phyloP scores from a whole-genome alignment of 495 filamentous ascomycete species.

The Paragyromitra xinjiangensis region DNA sequence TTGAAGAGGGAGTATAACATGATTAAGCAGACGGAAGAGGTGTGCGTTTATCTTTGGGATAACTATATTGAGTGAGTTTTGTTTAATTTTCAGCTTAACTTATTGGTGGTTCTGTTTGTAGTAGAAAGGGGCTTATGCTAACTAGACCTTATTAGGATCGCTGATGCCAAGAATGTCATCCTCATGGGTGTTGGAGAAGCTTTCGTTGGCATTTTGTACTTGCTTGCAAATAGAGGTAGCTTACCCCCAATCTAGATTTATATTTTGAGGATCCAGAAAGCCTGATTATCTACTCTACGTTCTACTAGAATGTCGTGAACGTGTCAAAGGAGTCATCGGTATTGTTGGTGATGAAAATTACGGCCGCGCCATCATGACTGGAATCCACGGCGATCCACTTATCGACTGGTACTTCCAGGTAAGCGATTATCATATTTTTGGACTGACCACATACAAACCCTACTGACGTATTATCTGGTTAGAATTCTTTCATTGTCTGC shows the following conservation, averaged over 20 bases:
- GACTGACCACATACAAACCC: neutral
- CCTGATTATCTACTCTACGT: slow-evolving; percentile 29
- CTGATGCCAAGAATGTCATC: slow-evolving; percentile 74
- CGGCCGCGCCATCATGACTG: slow-evolving; percentile 57
- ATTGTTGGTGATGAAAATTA: slow-evolving; percentile 54
- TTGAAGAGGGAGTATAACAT: slow-evolving; percentile 46
- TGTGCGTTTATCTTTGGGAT: slow-evolving; percentile 92
- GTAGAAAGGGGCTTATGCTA: neutral
- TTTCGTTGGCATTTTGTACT: slow-evolving; percentile 60
- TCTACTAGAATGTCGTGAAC: slow-evolving; percentile 51
- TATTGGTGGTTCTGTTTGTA: neutral
- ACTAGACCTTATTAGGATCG: slow-evolving; percentile 61
- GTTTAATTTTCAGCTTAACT: neutral
- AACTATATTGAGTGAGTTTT: slow-evolving; percentile 82
- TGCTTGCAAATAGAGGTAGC: slow-evolving; percentile 61
- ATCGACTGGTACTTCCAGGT: slow-evolving; percentile 59
- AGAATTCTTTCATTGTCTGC: slow-evolving; percentile 59
- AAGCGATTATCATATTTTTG: neutral
- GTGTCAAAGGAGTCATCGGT: slow-evolving; percentile 44
- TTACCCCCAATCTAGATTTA: neutral
- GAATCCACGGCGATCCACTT: slow-evolving; percentile 59
- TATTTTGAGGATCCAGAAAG: neutral
- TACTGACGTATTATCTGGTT: slow-evolving; percentile 8
- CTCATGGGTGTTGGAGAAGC: slow-evolving; percentile 80
- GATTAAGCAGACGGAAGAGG: slow-evolving; percentile 63